These are phyloP conservation scores for Acanthochlamys bracteata DNA, from an alignment of 106 monocot genomes.

Conservation along the genomic window DNA sequence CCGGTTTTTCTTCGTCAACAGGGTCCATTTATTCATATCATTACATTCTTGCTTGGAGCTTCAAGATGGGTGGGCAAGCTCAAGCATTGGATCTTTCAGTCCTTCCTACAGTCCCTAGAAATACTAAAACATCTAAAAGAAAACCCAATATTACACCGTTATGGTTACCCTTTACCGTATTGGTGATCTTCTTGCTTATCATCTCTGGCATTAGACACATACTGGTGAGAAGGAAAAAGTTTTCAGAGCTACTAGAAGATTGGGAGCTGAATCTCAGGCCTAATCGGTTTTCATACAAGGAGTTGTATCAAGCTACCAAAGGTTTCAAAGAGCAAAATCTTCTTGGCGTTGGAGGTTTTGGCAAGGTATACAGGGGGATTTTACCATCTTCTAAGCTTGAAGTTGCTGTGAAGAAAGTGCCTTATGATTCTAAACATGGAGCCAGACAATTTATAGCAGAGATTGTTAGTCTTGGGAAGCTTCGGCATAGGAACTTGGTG, in stretches of 20 bases:
- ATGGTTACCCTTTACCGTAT: neutral
- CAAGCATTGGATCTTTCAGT: neutral
- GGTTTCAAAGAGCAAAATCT: neutral
- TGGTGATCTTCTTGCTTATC: neutral
- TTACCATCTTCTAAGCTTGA: neutral
- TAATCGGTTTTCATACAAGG: neutral
- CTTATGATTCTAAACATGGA: neutral
- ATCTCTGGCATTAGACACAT: neutral
- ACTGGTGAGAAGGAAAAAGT: neutral
- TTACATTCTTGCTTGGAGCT: constrained; percentile 14
- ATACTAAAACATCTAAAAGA: neutral
- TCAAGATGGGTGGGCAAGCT: constrained; percentile 3
- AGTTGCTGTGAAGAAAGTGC: neutral
- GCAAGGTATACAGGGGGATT: neutral
- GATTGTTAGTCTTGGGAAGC: neutral
- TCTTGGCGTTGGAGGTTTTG: neutral
- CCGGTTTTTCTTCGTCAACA: constrained; percentile 4
- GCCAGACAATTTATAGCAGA: neutral
- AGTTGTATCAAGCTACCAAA: neutral
- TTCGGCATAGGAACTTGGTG: neutral
- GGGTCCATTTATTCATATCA: neutral
- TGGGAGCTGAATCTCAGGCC: neutral
- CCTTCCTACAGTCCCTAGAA: neutral
- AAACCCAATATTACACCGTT: neutral
- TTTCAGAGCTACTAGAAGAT: constrained; percentile 6